Evolutionary conservation across 2,329 filamentous ascomycete species (phyloP), one percentile per base, ranked within the genome.

Genomic region (Penicillium olsonii): DNA sequence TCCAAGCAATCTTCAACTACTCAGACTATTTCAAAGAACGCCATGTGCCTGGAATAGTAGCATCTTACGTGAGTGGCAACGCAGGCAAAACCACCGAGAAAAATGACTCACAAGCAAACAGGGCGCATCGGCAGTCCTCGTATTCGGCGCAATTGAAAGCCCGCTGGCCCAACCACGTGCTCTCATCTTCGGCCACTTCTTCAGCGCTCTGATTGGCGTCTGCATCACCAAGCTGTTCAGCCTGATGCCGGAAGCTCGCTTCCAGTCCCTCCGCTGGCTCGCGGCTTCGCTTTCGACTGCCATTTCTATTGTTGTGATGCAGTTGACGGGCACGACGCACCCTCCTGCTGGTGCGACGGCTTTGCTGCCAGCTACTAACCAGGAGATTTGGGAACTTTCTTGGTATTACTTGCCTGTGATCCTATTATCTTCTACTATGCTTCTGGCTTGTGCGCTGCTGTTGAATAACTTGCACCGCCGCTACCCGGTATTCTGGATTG

Each of bases 261-360:
- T 62, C 41, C 56, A 62, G 41, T 62, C 57, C 12, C 51, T 65
- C 18, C 64, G 56, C 45, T 67, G 60, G 65, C 53, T 68, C n/a
- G 65, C 66, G 12, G 66, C 64, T 9, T 64, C 65, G 1, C 54
- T 69, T n/a, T 67, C 62, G 1, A 61, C 60, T 0, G 56, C 63
- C 1, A 33, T 57, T 11, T 59, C 62, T 2, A 59, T 66, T 17
- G 57, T 67, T 10, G 64, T 65, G 5, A 69, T 69, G 67, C 62
- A 66, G 37, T 48, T 69, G 38, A 69, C 67, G 1, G 58, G 63
- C 7, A 68, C 65, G 5, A 64, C 60, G 1, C 67, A 69, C 37
- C 66, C 66, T 6, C 67, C 67, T 35, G 66, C 66, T n/a, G 67
- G 65, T 29, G 67, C 66, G 7, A 68, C 66, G 8, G 67, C 62